These are phyloP conservation scores for Annulohypoxylon bovei DNA, from an alignment of 495 filamentous ascomycete species.

Conservation along the genomic window DNA sequence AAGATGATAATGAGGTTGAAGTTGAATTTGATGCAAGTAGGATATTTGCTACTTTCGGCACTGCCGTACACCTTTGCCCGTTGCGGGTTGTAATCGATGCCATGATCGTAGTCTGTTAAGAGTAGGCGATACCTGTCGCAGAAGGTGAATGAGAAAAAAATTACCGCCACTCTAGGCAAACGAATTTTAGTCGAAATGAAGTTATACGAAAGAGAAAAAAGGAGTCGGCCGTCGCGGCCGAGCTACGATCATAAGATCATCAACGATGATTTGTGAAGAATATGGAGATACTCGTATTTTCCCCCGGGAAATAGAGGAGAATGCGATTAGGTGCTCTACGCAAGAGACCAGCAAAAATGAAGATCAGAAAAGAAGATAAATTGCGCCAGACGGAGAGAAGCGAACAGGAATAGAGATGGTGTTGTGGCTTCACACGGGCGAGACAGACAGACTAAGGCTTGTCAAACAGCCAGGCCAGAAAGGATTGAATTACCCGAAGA, in stretches of 20 bases:
- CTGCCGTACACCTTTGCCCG: constrained; percentile 59
- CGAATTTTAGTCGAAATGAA: constrained; percentile 38
- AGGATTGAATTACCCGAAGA: constrained; percentile 7
- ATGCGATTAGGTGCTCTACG: constrained; percentile 45
- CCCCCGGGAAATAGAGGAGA: constrained; percentile 30
- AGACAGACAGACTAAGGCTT: constrained; percentile 31
- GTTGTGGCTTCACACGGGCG: constrained; percentile 20
- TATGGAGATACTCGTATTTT: constrained; percentile 26
- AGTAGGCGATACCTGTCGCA: constrained; percentile 57
- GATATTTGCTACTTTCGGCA: constrained; percentile 47
- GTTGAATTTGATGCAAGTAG: constrained; percentile 27
- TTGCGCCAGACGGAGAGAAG: constrained; percentile 24
- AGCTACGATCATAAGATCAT: constrained; percentile 54
- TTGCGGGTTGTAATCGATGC: constrained; percentile 50
- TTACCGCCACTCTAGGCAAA: constrained; percentile 38
- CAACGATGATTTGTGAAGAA: constrained; percentile 41
- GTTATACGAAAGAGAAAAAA: constrained; percentile 48
- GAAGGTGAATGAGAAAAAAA: constrained; percentile 24
- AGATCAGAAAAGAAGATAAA: constrained; percentile 45
- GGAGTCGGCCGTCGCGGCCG: constrained; percentile 54
- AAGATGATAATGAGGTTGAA: constrained; percentile 17
- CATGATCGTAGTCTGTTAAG: constrained; percentile 42
- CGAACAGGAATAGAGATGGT: constrained; percentile 22
- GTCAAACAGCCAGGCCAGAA: constrained; percentile 11
- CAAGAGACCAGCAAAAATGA: constrained; percentile 45